A percentile compares a stretch with the other conserved stretches of the same genome.
These are phyloP conservation scores for Alternaria triticimaculans DNA, from an alignment of 2,329 filamentous ascomycete genomes.

Conservation along the genomic window DNA sequence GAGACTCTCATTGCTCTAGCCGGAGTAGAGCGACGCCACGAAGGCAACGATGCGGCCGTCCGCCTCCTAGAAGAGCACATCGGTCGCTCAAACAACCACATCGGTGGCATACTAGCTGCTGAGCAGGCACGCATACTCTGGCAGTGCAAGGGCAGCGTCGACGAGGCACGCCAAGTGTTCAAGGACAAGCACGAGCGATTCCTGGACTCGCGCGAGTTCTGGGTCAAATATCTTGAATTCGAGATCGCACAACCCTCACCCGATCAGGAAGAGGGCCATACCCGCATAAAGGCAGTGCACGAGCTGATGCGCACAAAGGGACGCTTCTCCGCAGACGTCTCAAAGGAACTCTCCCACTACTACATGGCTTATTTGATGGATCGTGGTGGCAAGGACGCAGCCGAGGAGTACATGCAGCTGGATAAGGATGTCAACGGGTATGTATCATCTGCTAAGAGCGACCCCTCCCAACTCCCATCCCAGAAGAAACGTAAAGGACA, in stretches of 20 bases:
- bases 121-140: conserved; percentile 88
- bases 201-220: conserved; percentile 84
- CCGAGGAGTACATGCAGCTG: conserved; percentile 82
- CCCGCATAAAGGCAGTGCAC: conserved; percentile 81
- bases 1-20: conserved; percentile 89
- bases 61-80: conserved; percentile 83
- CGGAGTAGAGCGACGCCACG: conserved; percentile 83
- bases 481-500: conserved; percentile 34
- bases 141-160: conserved; percentile 81
- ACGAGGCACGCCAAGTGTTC: conserved; percentile 85
- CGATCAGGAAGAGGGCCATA: conserved; percentile 67
- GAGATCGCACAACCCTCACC: conserved; percentile 83
- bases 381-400: conserved; percentile 79
- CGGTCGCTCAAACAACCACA: conserved; percentile 73
- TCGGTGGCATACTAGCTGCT: conserved; percentile 85
- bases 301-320: conserved; percentile 77
- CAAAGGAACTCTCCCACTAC: conserved; percentile 75
- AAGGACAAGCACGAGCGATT: conserved; percentile 83
- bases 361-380: conserved; percentile 88
- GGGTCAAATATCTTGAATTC: conserved; percentile 86
- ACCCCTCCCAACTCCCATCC: conserved; percentile 28
- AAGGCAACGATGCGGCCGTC: conserved; percentile 83
- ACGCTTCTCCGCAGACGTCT: conserved; percentile 68
- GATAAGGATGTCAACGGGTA: conserved; percentile 86
- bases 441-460: conserved; percentile 43